Evolutionary conservation across 768 basidiomycete genomes (phyloP).

Genomic region (Pholiota molesta): DNA sequence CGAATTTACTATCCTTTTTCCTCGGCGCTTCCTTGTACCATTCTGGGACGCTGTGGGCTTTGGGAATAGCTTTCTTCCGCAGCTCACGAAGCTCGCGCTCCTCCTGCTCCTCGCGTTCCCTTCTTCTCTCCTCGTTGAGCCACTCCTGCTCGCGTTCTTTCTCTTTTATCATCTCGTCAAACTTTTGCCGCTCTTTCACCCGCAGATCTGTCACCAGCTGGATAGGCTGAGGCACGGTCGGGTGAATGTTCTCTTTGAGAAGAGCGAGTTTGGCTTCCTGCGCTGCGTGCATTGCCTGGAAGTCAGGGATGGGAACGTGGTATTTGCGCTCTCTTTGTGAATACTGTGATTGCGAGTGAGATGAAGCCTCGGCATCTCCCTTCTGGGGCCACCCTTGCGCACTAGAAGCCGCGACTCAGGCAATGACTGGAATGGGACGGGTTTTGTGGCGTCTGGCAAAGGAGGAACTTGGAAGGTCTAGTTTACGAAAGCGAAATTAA

Average conservation of each 20-base stretch:
- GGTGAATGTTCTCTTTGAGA: constrained; percentile 50
- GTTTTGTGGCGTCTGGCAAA: constrained; percentile 42
- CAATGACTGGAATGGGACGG: constrained; percentile 52
- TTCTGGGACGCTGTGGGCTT: constrained; percentile 72
- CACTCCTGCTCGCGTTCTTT: constrained; percentile 57
- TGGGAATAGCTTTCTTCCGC: constrained; percentile 64
- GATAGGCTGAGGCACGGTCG: constrained; percentile 49
- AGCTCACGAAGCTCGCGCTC: constrained; percentile 63
- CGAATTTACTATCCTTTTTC: constrained; percentile 34
- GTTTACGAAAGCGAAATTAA: constrained; percentile 1
- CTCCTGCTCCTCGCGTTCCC: constrained; percentile 55
- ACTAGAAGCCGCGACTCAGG: constrained; percentile 51
- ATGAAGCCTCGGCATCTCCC: constrained; percentile 21
- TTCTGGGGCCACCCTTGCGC: constrained; percentile 38
- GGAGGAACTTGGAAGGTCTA: constrained; percentile 13
- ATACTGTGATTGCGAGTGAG: constrained; percentile 5
- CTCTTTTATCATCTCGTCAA: constrained; percentile 58
- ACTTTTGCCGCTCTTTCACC: constrained; percentile 62
- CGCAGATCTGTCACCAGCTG: constrained; percentile 57
- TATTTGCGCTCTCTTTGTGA: constrained; percentile 21
- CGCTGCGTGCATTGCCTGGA: constrained; percentile 55
- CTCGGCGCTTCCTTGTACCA: constrained; percentile 78
- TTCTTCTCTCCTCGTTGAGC: constrained; percentile 48
- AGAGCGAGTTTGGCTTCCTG: constrained; percentile 44
- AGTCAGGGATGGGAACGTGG: constrained; percentile 49